Base-by-base conservation (phyloP, 495 filamentous ascomycete species). In the Penicillium coprophilum region DNA sequence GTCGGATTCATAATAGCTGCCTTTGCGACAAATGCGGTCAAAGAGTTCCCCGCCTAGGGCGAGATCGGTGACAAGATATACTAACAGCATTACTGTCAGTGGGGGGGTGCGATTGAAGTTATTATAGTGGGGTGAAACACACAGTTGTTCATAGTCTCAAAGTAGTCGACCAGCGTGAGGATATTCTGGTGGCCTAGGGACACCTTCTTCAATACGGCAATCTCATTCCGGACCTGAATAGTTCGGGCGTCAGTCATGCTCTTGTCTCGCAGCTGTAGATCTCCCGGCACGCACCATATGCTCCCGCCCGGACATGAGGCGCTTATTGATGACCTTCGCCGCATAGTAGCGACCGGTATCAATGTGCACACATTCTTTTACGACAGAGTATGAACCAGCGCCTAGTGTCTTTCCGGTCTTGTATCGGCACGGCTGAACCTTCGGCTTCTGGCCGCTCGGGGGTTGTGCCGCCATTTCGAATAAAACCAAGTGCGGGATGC, bases 321-420 rank as follows among this genome's bases (percentile, higher is more conserved):
- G 82, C 82, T 98, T 98, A 73, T 97, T 98, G 75, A 98, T 98
- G 20, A 98, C 95, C 74, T 98, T 98, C 36, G 95, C 94, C 15
- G 94, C 94, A 86, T 97, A 98, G 77, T 96, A 97, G 52, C 92
- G 83, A 46, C 93, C 95, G 1, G 95, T 97, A 61, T 97, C 94
- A 64, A 97, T 97, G 71, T 97, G 95, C 19, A 98, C 92, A 71
- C 94, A 98, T 75, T 98, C 94, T 72, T 97, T 97, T n/a, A 98
- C 94, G 55, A 97, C 94, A 44, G 92, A 97, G 76, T 98, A 98
- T 41, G 90, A 95, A 55, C 94, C 94, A 5, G 94, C 91, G 53
- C 94, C 94, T 30, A 98, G 77, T 9, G 94, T 97, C 81, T 97
- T 98, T 57, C 94, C 94, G 1, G 96, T 97, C 77, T 97, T 98